phyloP scores from a whole-genome alignment of 2,329 filamentous ascomycete genomes.

The Calonectria leucothoes region DNA sequence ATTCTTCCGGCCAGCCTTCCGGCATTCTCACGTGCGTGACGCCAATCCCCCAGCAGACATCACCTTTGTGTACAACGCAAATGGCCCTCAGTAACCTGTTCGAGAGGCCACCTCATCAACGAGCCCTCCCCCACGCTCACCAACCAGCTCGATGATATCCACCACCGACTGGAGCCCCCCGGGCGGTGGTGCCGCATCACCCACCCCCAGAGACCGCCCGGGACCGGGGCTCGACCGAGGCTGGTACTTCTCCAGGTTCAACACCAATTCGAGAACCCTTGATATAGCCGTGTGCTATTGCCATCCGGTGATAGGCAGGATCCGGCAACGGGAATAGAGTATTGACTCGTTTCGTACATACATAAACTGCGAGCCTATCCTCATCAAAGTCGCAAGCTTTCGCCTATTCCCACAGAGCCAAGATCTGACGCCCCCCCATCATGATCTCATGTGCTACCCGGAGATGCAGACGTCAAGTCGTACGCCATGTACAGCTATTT shows the following conservation, averaged over 20 bases:
- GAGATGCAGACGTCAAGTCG: background rate
- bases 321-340: background rate
- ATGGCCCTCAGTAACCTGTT: background rate
- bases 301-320: conserved; percentile 9
- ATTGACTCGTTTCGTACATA: background rate
- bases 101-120: conserved; percentile 10
- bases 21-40: background rate
- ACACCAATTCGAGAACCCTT: conserved; percentile 15
- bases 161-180: conserved; percentile 15
- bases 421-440: background rate
- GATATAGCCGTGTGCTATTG: conserved; percentile 8
- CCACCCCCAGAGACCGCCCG: background rate
- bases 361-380: background rate
- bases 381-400: too few species aligned
- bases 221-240: conserved; percentile 13
- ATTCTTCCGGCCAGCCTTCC: background rate
- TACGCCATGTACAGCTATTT: background rate
- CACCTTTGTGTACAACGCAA: background rate
- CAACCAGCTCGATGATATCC: background rate
- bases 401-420: background rate
- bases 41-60: background rate
- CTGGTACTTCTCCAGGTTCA: conserved; percentile 5
- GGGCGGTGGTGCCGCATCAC: conserved; percentile 6
- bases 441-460: background rate
- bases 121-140: conserved; percentile 7